Evolutionary conservation across 2,329 filamentous ascomycete genomes (phyloP).

Genomic region (Botryotinia globosa): DNA sequence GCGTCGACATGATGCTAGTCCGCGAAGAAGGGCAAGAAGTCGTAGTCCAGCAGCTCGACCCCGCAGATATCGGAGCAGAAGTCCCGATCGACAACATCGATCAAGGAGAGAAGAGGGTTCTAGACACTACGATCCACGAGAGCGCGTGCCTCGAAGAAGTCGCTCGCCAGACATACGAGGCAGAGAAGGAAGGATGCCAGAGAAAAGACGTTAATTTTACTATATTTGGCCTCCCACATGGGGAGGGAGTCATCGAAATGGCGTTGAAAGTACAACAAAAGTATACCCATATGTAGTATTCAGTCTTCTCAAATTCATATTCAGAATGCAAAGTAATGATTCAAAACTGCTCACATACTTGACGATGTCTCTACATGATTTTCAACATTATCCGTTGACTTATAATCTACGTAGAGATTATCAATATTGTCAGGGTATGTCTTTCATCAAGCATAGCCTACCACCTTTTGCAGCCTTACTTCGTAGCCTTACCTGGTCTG

Average conservation of each 20-base stretch:
- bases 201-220: constrained; percentile 6
- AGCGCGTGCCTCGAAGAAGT: constrained; percentile 25
- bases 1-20: constrained; percentile 29
- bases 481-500: not conserved
- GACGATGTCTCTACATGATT: not conserved
- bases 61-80: constrained; percentile 34
- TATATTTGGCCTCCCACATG: no score
- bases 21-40: constrained; percentile 32
- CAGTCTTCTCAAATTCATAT: not conserved
- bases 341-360: not conserved
- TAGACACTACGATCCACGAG: not conserved
- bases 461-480: not conserved
- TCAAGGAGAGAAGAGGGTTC: constrained; percentile 29
- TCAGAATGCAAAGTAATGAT: not conserved
- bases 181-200: constrained; percentile 12
- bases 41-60: constrained; percentile 31
- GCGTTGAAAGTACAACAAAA: not conserved
- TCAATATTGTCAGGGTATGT: not conserved
- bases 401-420: not conserved
- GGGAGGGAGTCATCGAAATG: not conserved
- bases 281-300: constrained; percentile 3
- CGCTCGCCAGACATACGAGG: constrained; percentile 24
- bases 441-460: not conserved
- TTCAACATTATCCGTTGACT: not conserved
- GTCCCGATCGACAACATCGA: constrained; percentile 34